Evolutionary conservation across 495 filamentous ascomycete genomes (phyloP).

Genomic region (Tuber borchii): DNA sequence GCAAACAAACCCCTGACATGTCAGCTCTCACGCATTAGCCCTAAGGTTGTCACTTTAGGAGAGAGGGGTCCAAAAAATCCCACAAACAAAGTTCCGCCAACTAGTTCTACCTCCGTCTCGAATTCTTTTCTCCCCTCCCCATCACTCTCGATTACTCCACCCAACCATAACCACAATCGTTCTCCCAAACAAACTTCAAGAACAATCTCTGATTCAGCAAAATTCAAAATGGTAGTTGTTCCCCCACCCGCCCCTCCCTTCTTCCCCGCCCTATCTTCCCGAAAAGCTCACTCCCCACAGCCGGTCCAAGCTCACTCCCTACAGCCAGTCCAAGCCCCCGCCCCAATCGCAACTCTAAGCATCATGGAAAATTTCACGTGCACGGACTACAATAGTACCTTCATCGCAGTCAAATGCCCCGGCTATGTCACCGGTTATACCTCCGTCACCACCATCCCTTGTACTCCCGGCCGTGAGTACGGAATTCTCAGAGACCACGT

Average conservation of each 20-base stretch:
- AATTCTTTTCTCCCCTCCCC: not conserved
- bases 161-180: too few relatives aligned
- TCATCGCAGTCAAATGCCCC: not conserved
- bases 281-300: not conserved
- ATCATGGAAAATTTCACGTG: not conserved
- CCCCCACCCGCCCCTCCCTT: not conserved
- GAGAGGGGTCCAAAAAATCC: not conserved
- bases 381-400: not conserved
- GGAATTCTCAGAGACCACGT: not conserved
- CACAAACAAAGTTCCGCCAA: not conserved
- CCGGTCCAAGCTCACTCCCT: too few relatives aligned
- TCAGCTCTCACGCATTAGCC: not conserved
- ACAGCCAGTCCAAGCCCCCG: not conserved
- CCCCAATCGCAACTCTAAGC: not conserved
- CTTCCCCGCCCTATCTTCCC: not conserved
- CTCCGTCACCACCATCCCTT: not conserved
- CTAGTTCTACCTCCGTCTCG: not conserved
- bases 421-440: not conserved
- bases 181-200: not conserved
- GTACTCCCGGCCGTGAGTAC: not conserved
- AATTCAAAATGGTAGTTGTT: not conserved
- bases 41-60: not conserved
- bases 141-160: not conserved
- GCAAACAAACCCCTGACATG: not conserved
- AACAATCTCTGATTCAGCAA: not conserved